Base-by-base conservation (phyloP, 2,329 filamentous ascomycete species). In the Kalmusia sp. region DNA sequence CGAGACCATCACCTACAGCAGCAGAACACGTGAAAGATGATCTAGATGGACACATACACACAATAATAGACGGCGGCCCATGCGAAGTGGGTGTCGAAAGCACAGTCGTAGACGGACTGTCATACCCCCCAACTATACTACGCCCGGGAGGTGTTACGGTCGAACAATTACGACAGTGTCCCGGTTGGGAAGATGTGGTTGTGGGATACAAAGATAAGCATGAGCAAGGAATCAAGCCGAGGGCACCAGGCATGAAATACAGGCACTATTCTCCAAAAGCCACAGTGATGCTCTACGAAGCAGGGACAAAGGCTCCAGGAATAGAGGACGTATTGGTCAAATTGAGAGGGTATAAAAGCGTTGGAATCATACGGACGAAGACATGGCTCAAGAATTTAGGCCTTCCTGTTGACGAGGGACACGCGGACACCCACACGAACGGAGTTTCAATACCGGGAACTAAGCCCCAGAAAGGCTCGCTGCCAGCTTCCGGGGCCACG, bases 241-340 rank as follows among this genome's bases (percentile, higher is more conserved):
- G 91, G 51, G 95, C 95, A 1, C 95, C 95, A 0, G 95, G 95
- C 1, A 99, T 99, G 95, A 99, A 99, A 76, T 99, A 99, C 73
- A 91, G 95, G 70, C 95, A 99, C 72, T 99, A 99, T 69, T 96
- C 93, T 37, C 95, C 95, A 1, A 91, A 88, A 72, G 96, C 95
- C 1, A 86, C 83, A 39, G 93, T 99, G 2, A 79, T 96, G 12
- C 80, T 98, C 1, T 96, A 92, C 69, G 91, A 96, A 71, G 76
- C 84, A 25, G 79, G 77, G 1, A 61, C 71, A 69, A 71, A 57
- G 15, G 52, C 64, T 24, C 58, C 76, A 19, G 59, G 62, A 56
- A 4, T 37, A 2, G 63, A 69, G 3, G 69, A 76, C 14, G 41
- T 77, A 2, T 53, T 58, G 22, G 61, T 56, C 1, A 67, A 68